Percentiles rank a stretch among this genome's conserved stretches.
Conservation (phyloP, 805 yeast species). For the Yamadazyma nakazawae region DNA sequence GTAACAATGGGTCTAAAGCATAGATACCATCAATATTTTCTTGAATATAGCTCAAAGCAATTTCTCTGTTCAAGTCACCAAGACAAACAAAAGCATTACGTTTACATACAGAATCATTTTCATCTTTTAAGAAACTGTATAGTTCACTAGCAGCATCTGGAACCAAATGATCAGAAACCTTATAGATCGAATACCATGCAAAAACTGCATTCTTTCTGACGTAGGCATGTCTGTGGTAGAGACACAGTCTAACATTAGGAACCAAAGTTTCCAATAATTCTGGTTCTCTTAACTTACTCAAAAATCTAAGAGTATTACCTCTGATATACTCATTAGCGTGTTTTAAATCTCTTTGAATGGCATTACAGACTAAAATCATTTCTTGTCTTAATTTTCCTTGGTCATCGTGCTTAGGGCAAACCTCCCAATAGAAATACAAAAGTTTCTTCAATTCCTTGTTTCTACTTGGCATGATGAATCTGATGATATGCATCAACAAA, state of each 20-base stretch:
- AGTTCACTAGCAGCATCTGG: constrained; percentile 95
- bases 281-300: constrained; percentile 86
- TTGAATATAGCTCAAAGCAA: constrained; percentile 79
- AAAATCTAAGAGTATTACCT: constrained; percentile 90
- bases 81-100: constrained; percentile 92
- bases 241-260: constrained; percentile 84
- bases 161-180: constrained; percentile 78
- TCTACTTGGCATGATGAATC: constrained; percentile 95
- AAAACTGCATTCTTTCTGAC: constrained; percentile 96
- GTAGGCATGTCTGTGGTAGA: constrained; percentile 96
- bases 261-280: constrained; percentile 94
- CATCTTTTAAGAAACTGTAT: constrained; percentile 67
- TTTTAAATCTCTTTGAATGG: constrained; percentile 94
- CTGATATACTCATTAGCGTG: constrained; percentile 97
- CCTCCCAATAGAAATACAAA: constrained; percentile 95
- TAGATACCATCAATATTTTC: constrained; percentile 59
- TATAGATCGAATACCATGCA: constrained; percentile 79
- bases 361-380: constrained; percentile 97
- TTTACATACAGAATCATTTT: constrained; percentile 89
- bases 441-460: constrained; percentile 89
- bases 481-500: constrained; percentile 91
- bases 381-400: constrained; percentile 95
- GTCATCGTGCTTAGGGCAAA: constrained; percentile 84
- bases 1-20: constrained; percentile 75
- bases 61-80: constrained; percentile 76